Base-by-base conservation (phyloP, 106 monocot genomes). In the Apostasia ramifera region DNA sequence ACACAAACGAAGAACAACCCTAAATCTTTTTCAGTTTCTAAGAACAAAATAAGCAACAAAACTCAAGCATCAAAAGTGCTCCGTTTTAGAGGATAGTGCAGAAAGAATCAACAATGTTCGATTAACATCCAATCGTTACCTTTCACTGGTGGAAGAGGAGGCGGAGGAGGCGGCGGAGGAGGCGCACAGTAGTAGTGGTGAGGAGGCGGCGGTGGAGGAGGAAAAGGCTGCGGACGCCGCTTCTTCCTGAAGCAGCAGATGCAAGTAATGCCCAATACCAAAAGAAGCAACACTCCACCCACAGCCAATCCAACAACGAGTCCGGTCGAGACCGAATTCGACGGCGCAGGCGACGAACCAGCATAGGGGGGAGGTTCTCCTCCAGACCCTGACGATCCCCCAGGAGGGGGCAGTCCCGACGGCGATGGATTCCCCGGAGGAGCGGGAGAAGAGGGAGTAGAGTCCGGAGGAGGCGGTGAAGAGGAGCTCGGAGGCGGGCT, bases 181-280 rank as follows among this genome's bases (percentile, higher is more conserved):
- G 65, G 15, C 14, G 1, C 47, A 9, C 26, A 37, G 37, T 49
- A 48, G n/a, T 37, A 40, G 40, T 60, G 47, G 47, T 71, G 9
- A 10, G 26, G 2, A n/a, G 40, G 70, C 8, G 63, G 46, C n/a
- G 46, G 1, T 10, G 5, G 12, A 1, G 45, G 3, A 15, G 67
- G 67, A 54, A 53, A 15, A 12, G 70, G 47, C 5, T 42, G 61
- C 5, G 64, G 40, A 1, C 57, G 53, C 3, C 50, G 66, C 9
- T 78, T 83, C 79, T 79, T 83, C 43, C 55, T 75, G 51, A 62
- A 52, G 72, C 76, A 83, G 54, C 76, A 76, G 67, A 83, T 3
- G 45, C 79, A 83, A 40, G 76, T 11, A 13, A 79, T 3, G 47
- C 79, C 72, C 38, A 59, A 37, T 38, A 79, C 37, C 37, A 75